Evolutionary conservation across 2,329 filamentous ascomycete species (phyloP).

Genomic region (Incumbomyces delicatus): DNA sequence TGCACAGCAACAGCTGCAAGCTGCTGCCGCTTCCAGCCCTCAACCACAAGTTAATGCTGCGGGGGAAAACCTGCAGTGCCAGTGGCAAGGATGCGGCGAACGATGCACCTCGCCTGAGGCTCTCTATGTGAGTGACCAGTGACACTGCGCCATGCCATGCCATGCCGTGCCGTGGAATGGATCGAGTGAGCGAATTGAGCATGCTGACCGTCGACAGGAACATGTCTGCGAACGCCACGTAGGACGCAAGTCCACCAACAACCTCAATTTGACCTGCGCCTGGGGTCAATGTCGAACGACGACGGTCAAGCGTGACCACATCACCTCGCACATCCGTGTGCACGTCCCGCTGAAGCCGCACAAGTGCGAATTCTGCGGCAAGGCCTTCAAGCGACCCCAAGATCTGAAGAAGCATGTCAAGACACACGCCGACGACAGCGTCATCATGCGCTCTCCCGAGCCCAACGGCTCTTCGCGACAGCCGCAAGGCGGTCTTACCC

Average conservation of each 20-base stretch:
- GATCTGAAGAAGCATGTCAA: slow-evolving; percentile 99
- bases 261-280: slow-evolving; percentile 91
- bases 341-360: slow-evolving; percentile 98
- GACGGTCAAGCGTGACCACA: slow-evolving; percentile 97
- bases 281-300: slow-evolving; percentile 95
- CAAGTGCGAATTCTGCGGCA: slow-evolving; percentile 97
- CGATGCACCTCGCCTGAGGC: slow-evolving; percentile 48
- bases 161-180: no score
- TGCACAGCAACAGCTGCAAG: slow-evolving; percentile 13
- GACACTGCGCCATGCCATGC: no score
- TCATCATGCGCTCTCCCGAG: slow-evolving; percentile 56
- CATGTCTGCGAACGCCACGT: slow-evolving; percentile 98
- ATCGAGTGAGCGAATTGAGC: no score
- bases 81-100: slow-evolving; percentile 55
- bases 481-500: slow-evolving; percentile 17
- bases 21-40: slow-evolving; percentile 8
- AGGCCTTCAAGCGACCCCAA: slow-evolving; percentile 97
- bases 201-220: slow-evolving; percentile 48
- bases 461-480: slow-evolving; percentile 40
- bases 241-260: slow-evolving; percentile 97
- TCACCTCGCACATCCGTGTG: slow-evolving; percentile 96
- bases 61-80: slow-evolving; percentile 40
- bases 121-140: slow-evolving; percentile 46
- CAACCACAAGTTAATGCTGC: slow-evolving; percentile 17
- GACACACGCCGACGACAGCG: slow-evolving; percentile 93